These are phyloP conservation scores for Xylaria curta DNA, from an alignment of 495 filamentous ascomycete genomes.

Conservation along the genomic window DNA sequence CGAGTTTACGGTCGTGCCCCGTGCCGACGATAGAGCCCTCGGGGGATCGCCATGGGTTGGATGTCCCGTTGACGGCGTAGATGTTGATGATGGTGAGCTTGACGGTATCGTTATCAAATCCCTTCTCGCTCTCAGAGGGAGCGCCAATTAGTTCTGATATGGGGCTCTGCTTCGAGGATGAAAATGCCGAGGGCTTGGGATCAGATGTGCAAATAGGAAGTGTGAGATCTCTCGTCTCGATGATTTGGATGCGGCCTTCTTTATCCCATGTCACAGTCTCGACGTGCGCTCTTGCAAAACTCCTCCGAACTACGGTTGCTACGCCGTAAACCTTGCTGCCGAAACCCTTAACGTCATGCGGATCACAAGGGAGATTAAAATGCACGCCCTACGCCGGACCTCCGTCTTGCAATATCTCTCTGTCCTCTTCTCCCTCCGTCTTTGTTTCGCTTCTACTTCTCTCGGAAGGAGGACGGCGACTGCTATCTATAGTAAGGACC, in stretches of 20 bases:
- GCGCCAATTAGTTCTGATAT: not conserved
- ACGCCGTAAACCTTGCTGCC: not conserved
- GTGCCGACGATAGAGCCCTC: not conserved
- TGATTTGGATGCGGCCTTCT: not conserved
- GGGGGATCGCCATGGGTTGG: not conserved
- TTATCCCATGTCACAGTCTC: not conserved
- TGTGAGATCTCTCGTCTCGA: not conserved
- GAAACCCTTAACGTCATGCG: not conserved
- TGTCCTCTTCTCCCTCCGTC: not conserved
- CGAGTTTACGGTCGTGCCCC: not conserved
- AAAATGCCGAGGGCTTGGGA: not conserved
- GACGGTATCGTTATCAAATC: not conserved
- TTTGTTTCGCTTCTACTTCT: not conserved
- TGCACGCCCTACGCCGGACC: not conserved
- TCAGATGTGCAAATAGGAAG: not conserved
- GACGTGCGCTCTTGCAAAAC: not conserved
- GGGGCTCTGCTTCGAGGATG: not conserved
- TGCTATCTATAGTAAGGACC: not conserved
- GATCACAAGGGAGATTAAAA: not conserved
- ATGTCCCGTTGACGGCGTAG: not conserved
- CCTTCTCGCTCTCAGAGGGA: not conserved
- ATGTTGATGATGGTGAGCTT: not conserved
- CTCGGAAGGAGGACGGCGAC: not conserved
- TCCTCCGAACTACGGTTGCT: not conserved
- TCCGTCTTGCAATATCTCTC: not conserved